A percentile compares a stretch with the other conserved stretches of the same genome.
These are phyloP conservation scores for Atkinsonella texensis DNA, from an alignment of 2,329 filamentous ascomycete species.

Conservation along the genomic window DNA sequence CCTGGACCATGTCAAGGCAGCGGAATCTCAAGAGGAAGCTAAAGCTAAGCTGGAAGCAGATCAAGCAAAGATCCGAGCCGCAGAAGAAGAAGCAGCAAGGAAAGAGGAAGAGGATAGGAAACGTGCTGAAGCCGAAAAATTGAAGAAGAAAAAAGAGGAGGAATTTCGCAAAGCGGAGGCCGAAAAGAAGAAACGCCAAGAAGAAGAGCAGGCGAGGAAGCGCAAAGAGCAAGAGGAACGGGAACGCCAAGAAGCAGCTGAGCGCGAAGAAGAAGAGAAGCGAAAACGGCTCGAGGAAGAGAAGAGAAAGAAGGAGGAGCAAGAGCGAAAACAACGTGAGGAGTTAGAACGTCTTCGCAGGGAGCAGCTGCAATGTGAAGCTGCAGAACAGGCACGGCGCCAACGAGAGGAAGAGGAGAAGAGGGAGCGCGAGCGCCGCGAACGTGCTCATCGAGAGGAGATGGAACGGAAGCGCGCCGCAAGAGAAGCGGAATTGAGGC, in stretches of 20 bases:
- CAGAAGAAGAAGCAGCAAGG: constrained; percentile 23
- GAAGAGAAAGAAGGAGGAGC: constrained; percentile 25
- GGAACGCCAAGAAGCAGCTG: constrained; percentile 21
- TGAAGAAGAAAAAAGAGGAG: constrained; percentile 22
- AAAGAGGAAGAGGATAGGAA: constrained; percentile 17
- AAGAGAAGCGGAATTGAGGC: constrained; percentile 38
- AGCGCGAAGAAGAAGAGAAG: constrained; percentile 25
- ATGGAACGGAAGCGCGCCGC: constrained; percentile 36
- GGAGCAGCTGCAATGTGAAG: constrained; percentile 34
- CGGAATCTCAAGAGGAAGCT: constrained; percentile 11
- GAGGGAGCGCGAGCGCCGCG: constrained; percentile 35
- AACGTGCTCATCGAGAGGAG: constrained; percentile 31
- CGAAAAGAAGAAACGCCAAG: constrained; percentile 19
- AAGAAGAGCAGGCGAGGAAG: constrained; percentile 23
- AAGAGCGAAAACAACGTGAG: constrained; percentile 26
- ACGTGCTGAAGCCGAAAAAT: constrained; percentile 23
- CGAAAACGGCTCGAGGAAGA: constrained; percentile 26
- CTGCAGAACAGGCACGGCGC: constrained; percentile 35
- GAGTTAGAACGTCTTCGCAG: constrained; percentile 33
- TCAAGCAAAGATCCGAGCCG: constrained; percentile 18
- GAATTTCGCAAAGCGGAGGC: constrained; percentile 21
- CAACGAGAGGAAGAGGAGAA: constrained; percentile 41
- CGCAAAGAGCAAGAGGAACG: constrained; percentile 19
- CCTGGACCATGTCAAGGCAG: constrained; percentile 20
- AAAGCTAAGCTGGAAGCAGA: constrained; percentile 15